Evolutionary conservation across 495 filamentous ascomycete species (phyloP).

Genomic region (Usnea hakonensis): DNA sequence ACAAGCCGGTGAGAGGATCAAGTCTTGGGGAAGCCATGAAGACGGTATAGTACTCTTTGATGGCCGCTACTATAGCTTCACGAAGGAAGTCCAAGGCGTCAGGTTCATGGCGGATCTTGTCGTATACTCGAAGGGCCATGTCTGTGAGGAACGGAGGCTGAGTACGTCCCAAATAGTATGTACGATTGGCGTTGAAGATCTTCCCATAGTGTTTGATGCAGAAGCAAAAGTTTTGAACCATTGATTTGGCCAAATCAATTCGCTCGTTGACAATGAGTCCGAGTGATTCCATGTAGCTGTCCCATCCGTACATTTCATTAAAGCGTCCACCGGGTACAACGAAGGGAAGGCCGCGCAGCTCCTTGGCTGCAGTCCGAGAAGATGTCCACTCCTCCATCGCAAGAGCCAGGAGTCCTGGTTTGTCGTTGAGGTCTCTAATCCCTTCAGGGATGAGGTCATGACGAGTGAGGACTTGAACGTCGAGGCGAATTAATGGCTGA

Average conservation of each 20-base stretch:
- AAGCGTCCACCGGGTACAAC: slow-evolving; percentile 96
- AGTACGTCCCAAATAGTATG: slow-evolving; percentile 86
- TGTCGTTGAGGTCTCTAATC: slow-evolving; percentile 63
- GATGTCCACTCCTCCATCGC: slow-evolving; percentile 60
- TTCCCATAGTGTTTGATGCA: slow-evolving; percentile 97
- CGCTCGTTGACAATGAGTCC: slow-evolving; percentile 70
- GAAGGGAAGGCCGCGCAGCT: slow-evolving; percentile 73
- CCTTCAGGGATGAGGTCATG: slow-evolving; percentile 64
- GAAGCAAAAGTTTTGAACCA: slow-evolving; percentile 95
- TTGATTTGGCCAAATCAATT: slow-evolving; percentile 76
- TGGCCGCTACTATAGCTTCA: slow-evolving; percentile 73
- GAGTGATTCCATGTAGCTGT: slow-evolving; percentile 93
- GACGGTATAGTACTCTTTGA: slow-evolving; percentile 91
- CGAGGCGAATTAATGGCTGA: slow-evolving; percentile 71
- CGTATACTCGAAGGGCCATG: slow-evolving; percentile 88
- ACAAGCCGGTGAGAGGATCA: slow-evolving; percentile 72
- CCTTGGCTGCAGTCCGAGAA: slow-evolving; percentile 47
- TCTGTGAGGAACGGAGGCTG: slow-evolving; percentile 96
- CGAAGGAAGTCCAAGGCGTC: slow-evolving; percentile 69
- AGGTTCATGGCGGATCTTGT: slow-evolving; percentile 75
- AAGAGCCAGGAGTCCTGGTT: slow-evolving; percentile 79
- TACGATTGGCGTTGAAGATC: slow-evolving; percentile 90
- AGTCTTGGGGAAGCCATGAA: slow-evolving; percentile 77
- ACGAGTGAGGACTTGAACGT: slow-evolving; percentile 67
- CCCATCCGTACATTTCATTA: slow-evolving; percentile 97